Conservation (phyloP, 2,329 filamentous ascomycete genomes). For the Ascochyta rabiei region DNA sequence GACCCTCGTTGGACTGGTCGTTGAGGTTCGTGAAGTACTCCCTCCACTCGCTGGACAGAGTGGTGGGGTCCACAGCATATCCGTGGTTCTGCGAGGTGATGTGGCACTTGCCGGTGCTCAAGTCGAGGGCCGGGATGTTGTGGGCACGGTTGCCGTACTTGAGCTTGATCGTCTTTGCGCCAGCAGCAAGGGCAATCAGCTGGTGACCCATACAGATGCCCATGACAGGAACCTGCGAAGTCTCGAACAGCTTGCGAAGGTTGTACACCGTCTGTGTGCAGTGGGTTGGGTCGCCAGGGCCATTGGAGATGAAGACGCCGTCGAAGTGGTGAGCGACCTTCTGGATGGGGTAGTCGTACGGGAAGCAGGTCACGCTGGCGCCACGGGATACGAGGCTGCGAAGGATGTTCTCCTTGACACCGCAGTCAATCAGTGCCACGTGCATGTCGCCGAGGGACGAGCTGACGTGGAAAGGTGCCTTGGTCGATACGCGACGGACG, state of each 20-base stretch:
- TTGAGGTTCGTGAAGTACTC: constrained; percentile 99
- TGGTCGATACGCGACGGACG: constrained; percentile 95
- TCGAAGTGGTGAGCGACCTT: constrained; percentile 98
- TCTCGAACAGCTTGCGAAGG: constrained; percentile 87
- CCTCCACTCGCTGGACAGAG: constrained; percentile 85
- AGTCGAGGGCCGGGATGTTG: constrained; percentile 94
- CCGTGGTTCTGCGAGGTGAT: constrained; percentile 99
- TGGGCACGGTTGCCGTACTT: constrained; percentile 99
- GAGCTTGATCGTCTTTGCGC: constrained; percentile 91
- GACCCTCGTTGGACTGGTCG: constrained; percentile 94
- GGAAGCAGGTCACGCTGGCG: constrained; percentile 91
- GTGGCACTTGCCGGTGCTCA: constrained; percentile 96
- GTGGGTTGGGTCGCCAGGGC: constrained; percentile 96
- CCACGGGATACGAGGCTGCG: constrained; percentile 91
- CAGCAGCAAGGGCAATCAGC: constrained; percentile 86
- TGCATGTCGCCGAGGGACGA: constrained; percentile 84
- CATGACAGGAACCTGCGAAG: constrained; percentile 90
- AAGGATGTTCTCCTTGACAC: constrained; percentile 99
- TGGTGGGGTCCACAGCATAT: constrained; percentile 88
- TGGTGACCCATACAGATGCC: constrained; percentile 98
- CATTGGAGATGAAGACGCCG: constrained; percentile 98
- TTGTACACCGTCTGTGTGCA: constrained; percentile 95
- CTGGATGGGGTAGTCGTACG: constrained; percentile 96
- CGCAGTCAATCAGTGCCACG: constrained; percentile 94
- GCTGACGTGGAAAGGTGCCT: constrained; percentile 94